These are phyloP conservation scores for Geotrichum europaeum DNA, from an alignment of 1,139 yeast genomes.

Conservation along the genomic window DNA sequence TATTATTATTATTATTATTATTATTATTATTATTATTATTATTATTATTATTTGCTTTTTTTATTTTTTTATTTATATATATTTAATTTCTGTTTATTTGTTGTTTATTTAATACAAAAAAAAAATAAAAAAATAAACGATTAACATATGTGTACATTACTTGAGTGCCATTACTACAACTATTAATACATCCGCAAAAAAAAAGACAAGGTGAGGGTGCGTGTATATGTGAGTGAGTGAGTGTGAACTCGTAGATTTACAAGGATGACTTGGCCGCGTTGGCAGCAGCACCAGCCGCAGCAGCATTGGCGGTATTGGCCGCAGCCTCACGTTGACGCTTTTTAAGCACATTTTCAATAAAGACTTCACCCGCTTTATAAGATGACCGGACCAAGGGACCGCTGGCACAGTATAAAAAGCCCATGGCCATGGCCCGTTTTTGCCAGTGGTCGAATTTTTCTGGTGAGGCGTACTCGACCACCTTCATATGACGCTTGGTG, in stretches of 20 bases:
- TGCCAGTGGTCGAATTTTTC: slow-evolving; percentile 94
- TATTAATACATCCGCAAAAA: not conserved
- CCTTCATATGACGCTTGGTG: slow-evolving; percentile 97
- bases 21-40: no score
- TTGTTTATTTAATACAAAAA: no score
- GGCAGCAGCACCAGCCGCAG: not conserved
- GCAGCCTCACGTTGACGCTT: slow-evolving; percentile 42
- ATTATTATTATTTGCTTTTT: no score
- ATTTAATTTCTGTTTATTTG: no score
- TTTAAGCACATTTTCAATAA: slow-evolving; percentile 86
- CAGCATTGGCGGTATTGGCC: slow-evolving; percentile 6
- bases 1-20: no score
- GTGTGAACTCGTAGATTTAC: not conserved
- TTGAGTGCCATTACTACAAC: not conserved
- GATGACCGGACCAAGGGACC: slow-evolving; percentile 96
- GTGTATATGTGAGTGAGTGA: no score
- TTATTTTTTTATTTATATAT: no score
- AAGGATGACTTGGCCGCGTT: not conserved
- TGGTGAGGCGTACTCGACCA: slow-evolving; percentile 91
- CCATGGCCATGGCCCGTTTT: slow-evolving; percentile 78
- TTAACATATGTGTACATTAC: no score
- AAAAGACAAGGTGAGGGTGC: no score
- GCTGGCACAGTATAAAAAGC: slow-evolving; percentile 92
- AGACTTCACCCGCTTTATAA: slow-evolving; percentile 97
- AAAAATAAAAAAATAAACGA: no score